Percentiles rank a stretch among this genome's conserved stretches.
phyloP scores from a whole-genome alignment of 2,329 filamentous ascomycete species.

The Didymella segeticola region DNA sequence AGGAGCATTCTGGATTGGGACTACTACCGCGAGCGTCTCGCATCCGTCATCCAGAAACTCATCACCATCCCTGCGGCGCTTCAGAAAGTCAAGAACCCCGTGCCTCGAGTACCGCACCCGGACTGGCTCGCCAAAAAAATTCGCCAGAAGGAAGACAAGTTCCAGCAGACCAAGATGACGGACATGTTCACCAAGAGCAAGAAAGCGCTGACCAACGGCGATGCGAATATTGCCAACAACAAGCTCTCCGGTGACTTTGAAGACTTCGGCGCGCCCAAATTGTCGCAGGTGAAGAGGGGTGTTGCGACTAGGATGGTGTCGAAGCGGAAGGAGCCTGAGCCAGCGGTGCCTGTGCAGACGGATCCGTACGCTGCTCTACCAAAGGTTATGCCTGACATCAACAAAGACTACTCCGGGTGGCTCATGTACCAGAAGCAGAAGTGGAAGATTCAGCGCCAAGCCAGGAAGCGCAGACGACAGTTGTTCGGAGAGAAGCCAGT shows the following conservation, averaged over 20 bases:
- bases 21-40: conserved; percentile 94
- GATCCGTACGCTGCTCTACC: conserved; percentile 87
- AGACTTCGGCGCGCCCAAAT: conserved; percentile 73
- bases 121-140: conserved; percentile 96
- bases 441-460: conserved; percentile 97
- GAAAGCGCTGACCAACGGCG: conserved; percentile 74
- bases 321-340: conserved; percentile 57
- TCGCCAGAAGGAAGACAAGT: conserved; percentile 92
- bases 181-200: conserved; percentile 81
- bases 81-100: conserved; percentile 93
- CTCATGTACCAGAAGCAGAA: conserved; percentile 96
- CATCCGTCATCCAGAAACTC: conserved; percentile 97
- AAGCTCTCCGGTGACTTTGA: conserved; percentile 72
- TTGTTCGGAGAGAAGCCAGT: conserved; percentile 85
- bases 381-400: conserved; percentile 81
- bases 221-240: conserved; percentile 67
- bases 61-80: conserved; percentile 97
- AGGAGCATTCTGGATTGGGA: conserved; percentile 92
- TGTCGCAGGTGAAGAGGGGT: conserved; percentile 51
- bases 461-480: conserved; percentile 82
- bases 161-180: conserved; percentile 99
- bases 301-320: conserved; percentile 55
- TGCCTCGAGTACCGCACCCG: conserved; percentile 90
- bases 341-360: conserved; percentile 60
- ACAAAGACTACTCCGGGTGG: conserved; percentile 86